Conservation (phyloP, 139 green algal species). For the Micromonas pusilla region DNA sequence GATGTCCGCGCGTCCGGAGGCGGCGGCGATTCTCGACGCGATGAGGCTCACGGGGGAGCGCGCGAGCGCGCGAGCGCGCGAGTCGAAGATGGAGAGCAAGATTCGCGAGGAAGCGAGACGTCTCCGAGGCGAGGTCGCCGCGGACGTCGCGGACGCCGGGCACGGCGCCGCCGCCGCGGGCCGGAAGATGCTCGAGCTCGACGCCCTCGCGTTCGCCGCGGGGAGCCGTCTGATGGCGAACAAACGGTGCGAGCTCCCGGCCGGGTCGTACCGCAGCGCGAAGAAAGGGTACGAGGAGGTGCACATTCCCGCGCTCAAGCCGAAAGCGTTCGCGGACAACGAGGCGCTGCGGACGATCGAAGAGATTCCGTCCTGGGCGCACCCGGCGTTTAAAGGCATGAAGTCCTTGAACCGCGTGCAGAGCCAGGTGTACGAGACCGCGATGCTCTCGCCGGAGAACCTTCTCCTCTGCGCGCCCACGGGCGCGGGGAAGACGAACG, state of each 20-base stretch:
- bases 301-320: slow-evolving; percentile 87
- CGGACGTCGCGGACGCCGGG: neutral
- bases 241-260: slow-evolving; percentile 71
- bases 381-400: slow-evolving; percentile 80
- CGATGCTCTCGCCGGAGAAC: slow-evolving; percentile 85
- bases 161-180: slow-evolving; percentile 25
- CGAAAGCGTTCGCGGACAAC: slow-evolving; percentile 71
- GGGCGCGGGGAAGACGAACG: slow-evolving; percentile 97
- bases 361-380: slow-evolving; percentile 87
- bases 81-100: slow-evolving; percentile 61
- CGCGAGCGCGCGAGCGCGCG: slow-evolving; percentile 50
- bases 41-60: slow-evolving; percentile 63
- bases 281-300: slow-evolving; percentile 97
- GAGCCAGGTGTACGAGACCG: slow-evolving; percentile 71
- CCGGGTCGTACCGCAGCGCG: slow-evolving; percentile 60
- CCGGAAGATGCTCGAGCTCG: slow-evolving; percentile 76
- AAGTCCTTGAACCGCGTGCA: slow-evolving; percentile 88
- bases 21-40: slow-evolving; percentile 64
- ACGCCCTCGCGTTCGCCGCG: slow-evolving; percentile 61
- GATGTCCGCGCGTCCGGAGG: slow-evolving; percentile 47
- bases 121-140: slow-evolving; percentile 47
- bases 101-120: slow-evolving; percentile 86
- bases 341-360: slow-evolving; percentile 54
- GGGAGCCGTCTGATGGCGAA: slow-evolving; percentile 84
- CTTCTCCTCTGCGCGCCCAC: slow-evolving; percentile 82